Conservation (phyloP, 2,329 filamentous ascomycete species). For the Magnaporthales sp. region DNA sequence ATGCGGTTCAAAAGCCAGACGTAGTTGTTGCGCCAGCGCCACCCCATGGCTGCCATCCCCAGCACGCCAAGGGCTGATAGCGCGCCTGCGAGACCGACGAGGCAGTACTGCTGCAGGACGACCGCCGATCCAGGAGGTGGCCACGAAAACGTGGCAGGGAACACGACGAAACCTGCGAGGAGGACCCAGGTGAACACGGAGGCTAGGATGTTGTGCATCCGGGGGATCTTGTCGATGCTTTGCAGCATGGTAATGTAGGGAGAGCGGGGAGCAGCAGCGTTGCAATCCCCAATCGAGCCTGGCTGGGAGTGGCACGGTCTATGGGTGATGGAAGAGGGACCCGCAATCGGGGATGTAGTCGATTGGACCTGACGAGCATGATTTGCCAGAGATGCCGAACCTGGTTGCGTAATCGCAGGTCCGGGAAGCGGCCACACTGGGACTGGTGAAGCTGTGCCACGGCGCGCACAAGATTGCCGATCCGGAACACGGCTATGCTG, state of each 20-base stretch:
- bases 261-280: conserved; percentile 9
- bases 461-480: too few species aligned
- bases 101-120: conserved; percentile 18
- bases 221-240: conserved; percentile 34
- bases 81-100: conserved; percentile 27
- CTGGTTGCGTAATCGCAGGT: neutral
- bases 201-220: conserved; percentile 36
- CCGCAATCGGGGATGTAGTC: neutral
- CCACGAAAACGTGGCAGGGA: conserved; percentile 42
- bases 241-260: conserved; percentile 38
- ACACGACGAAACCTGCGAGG: conserved; percentile 42
- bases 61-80: conserved; percentile 27
- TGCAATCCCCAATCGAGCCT: neutral
- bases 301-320: neutral
- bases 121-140: neutral
- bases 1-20: conserved; percentile 45
- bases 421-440: neutral
- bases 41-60: conserved; percentile 34
- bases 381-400: neutral
- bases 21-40: conserved; percentile 37
- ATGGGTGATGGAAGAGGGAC: neutral
- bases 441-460: neutral
- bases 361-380: neutral
- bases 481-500: neutral
- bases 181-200: conserved; percentile 38